These are phyloP conservation scores for Conticribra guillardii DNA, from an alignment of 108 stramenopile species.

Conservation along the genomic window DNA sequence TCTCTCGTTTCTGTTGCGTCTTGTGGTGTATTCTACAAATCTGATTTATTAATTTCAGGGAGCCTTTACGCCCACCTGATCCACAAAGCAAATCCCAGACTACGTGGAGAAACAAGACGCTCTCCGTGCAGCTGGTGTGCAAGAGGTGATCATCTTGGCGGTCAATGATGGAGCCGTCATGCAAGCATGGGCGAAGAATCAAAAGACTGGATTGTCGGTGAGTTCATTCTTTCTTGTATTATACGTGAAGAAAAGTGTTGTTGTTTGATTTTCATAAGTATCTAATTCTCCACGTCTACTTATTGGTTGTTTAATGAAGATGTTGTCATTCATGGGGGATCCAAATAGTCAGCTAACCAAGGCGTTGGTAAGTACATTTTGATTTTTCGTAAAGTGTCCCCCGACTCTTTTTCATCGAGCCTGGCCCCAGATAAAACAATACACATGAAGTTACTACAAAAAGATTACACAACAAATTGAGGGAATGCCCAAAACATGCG, in stretches of 20 bases:
- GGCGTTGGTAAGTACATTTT: slow-evolving; percentile 14
- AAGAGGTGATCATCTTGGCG: slow-evolving; percentile 74
- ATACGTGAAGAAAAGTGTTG: too few relatives aligned
- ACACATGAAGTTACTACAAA: too few relatives aligned
- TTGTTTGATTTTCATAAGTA: too few relatives aligned
- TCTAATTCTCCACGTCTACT: too few relatives aligned
- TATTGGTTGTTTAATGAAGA: too few relatives aligned
- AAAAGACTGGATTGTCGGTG: slow-evolving; percentile 26
- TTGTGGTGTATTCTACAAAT: too few relatives aligned
- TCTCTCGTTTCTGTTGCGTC: neutral
- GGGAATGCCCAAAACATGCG: too few relatives aligned
- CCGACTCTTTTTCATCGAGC: too few relatives aligned
- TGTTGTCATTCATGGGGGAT: slow-evolving; percentile 69
- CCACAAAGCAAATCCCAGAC: slow-evolving; percentile 77
- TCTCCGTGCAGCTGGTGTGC: slow-evolving; percentile 47
- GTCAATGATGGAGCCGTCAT: slow-evolving; percentile 69
- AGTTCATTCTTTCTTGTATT: too few relatives aligned
- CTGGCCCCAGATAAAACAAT: neutral
- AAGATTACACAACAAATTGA: too few relatives aligned
- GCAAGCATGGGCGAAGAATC: slow-evolving; percentile 73
- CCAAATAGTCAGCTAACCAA: slow-evolving; percentile 63
- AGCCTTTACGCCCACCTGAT: slow-evolving; percentile 84
- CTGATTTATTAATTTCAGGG: neutral
- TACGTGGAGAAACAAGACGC: slow-evolving; percentile 81
- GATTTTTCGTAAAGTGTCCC: too few relatives aligned